A percentile compares a stretch with the other conserved stretches of the same genome.
phyloP scores from a whole-genome alignment of 2,329 filamentous ascomycete genomes.

The Rutstroemia sp. region DNA sequence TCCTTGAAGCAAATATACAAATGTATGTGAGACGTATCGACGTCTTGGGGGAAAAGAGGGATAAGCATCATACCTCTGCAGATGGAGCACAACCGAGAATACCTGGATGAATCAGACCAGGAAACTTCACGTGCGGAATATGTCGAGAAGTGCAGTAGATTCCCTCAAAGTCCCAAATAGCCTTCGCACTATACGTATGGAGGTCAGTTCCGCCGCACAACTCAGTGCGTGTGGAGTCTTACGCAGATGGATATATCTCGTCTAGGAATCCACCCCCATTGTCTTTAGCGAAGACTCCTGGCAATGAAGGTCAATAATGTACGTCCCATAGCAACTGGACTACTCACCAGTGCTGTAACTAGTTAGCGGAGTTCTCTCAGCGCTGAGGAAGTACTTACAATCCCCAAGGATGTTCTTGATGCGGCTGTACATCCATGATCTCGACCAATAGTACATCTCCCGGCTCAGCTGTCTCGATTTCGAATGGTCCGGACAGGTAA shows the following conservation, averaged over 20 bases:
- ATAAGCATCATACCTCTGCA: constrained; percentile 28
- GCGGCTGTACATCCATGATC: constrained; percentile 88
- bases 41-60: no score
- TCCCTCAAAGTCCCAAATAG: constrained; percentile 71
- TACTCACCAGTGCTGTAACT: constrained; percentile 1
- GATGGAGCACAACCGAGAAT: constrained; percentile 88
- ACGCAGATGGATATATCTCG: constrained; percentile 79
- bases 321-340: not conserved
- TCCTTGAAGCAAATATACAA: no score
- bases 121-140: constrained; percentile 79
- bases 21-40: no score
- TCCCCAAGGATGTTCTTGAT: constrained; percentile 86
- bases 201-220: not conserved
- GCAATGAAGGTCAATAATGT: not conserved
- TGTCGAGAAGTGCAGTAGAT: constrained; percentile 80
- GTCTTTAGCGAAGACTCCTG: constrained; percentile 53
- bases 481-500: constrained; percentile 84
- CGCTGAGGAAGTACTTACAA: constrained; percentile 55
- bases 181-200: constrained; percentile 46
- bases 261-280: constrained; percentile 89
- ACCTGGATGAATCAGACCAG: constrained; percentile 78
- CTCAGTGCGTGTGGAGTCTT: constrained; percentile 25
- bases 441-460: constrained; percentile 76
- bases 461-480: constrained; percentile 75
- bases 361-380: not conserved